Evolutionary conservation across 1,284 basidiomycete species (phyloP).

Genomic region (Pyrrhoderma noxium): DNA sequence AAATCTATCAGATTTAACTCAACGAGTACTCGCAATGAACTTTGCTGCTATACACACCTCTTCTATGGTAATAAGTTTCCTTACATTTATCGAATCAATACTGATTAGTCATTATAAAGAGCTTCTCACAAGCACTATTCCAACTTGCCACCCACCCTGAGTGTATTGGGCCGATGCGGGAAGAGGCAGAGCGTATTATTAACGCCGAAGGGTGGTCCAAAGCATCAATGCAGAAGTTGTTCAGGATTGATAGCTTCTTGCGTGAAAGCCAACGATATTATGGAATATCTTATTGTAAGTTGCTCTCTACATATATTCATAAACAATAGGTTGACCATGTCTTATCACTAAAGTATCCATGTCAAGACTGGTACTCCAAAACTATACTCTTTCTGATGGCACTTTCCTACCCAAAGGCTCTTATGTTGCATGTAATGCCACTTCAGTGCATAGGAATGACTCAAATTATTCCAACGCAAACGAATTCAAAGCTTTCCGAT

Average conservation of each 20-base stretch:
- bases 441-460: slow-evolving; percentile 24
- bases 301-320: neutral
- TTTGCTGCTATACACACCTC: slow-evolving; percentile 35
- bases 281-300: slow-evolving; percentile 18
- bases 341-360: slow-evolving; percentile 25
- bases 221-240: slow-evolving; percentile 33
- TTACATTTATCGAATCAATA: neutral
- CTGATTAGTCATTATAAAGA: slow-evolving; percentile 19
- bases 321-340: neutral
- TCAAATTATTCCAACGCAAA: slow-evolving; percentile 24
- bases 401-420: slow-evolving; percentile 33
- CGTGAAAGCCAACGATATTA: slow-evolving; percentile 34
- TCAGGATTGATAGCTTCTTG: slow-evolving; percentile 42
- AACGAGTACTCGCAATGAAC: slow-evolving; percentile 24
- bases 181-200: slow-evolving; percentile 35
- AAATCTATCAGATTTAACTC: slow-evolving; percentile 17
- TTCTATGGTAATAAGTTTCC: slow-evolving; percentile 22
- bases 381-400: slow-evolving; percentile 37
- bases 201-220: slow-evolving; percentile 39
- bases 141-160: slow-evolving; percentile 30
- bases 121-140: slow-evolving; percentile 32
- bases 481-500: slow-evolving; percentile 30
- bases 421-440: slow-evolving; percentile 23
- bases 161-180: slow-evolving; percentile 33
- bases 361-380: slow-evolving; percentile 28